A percentile compares a stretch with the other conserved stretches of the same genome.
Conservation (phyloP, 441 rosid genomes). For the Populus hybrid region DNA sequence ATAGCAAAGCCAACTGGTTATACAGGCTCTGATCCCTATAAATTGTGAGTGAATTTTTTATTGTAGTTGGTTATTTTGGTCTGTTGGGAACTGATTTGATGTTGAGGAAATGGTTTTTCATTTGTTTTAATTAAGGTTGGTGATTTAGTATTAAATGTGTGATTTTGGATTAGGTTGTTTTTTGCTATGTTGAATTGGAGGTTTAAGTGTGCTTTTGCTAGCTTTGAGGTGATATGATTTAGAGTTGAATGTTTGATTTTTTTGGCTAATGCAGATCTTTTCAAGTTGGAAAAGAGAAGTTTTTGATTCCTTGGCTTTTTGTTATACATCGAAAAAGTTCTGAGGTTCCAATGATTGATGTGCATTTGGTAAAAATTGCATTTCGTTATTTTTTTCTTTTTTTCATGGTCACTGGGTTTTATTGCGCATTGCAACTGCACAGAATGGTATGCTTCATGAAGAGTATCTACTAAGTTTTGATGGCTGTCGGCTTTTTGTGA, state of each 20-base stretch:
- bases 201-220: neutral
- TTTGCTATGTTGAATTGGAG: neutral
- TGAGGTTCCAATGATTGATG: constrained; percentile 92
- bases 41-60: constrained; percentile 51
- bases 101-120: neutral
- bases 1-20: constrained; percentile 82
- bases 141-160: neutral
- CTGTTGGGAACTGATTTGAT: neutral
- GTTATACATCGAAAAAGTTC: constrained; percentile 78
- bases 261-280: constrained; percentile 59
- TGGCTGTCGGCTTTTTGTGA: constrained; percentile 14
- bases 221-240: neutral
- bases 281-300: constrained; percentile 92
- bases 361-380: constrained; percentile 69
- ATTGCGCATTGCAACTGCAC: constrained; percentile 8
- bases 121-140: neutral
- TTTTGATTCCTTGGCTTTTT: constrained; percentile 85
- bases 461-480: constrained; percentile 5
- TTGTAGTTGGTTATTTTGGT: neutral
- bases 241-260: neutral
- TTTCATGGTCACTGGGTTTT: neutral
- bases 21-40: constrained; percentile 91
- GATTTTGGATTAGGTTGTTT: neutral
- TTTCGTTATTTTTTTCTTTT: neutral
- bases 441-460: neutral